Evolutionary conservation across 805 yeast genomes (phyloP), one percentile per base, ranked within the genome.

Genomic region (Monosporozyma aquatica): DNA sequence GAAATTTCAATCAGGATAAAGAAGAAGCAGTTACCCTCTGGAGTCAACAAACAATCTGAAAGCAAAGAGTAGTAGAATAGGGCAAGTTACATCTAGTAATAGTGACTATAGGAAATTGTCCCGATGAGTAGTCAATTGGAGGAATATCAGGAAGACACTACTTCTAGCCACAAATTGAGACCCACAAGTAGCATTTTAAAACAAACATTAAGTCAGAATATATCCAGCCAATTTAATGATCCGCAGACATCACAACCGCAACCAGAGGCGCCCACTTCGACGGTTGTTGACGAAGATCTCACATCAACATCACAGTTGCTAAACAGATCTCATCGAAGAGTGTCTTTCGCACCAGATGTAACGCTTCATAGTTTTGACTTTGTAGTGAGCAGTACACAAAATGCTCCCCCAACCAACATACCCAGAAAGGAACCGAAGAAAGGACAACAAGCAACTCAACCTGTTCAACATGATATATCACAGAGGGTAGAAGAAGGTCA

Each of bases 291-390:
- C 6, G 21, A 14, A 13, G 39, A 37, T 13, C 10, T 18, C 3
- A 28, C 22, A 18, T 37, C 39, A 5, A 27, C 25, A 5, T 27
- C 22, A 11, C 28, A 37, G 13, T n/a, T 17, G 6, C 13, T 17
- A 10, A 22, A 20, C 9, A 26, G 25, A 26, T 27, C 39, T 4
- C 52, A 48, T 30, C 47, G 90, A 44, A 62, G 90, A 21, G 90
- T 83, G 5, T 78, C 87, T 4, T 83, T 83, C 67, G 89, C 89
- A 1, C 83, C 83, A 1, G 84, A 78, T 50, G 85, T 79, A 0
- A 78, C 82, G 3, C 66, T 80, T 32, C 84, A 79, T 52, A 74
- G 77, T 52, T 69, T 71, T 49, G 78, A 65, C 38, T 60, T 65
- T 29, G 54, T 61, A 10, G 64, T 69, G 24, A 26, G 10, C 9